Evolutionary conservation across 768 basidiomycete species (phyloP).

Genomic region (Leccinum fibrillosum): DNA sequence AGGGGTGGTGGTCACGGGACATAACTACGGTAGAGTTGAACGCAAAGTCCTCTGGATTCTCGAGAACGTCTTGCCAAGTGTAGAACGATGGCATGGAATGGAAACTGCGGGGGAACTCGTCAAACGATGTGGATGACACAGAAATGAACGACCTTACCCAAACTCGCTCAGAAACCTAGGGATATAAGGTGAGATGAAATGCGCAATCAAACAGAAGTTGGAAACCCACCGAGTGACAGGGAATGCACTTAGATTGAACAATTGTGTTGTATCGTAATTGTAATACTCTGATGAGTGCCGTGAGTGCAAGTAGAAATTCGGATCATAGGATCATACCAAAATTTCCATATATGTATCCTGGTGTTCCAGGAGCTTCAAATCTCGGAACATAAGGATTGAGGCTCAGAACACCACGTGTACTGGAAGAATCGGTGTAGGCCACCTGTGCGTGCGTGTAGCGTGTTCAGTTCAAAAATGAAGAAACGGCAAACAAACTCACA

Average conservation of each 20-base stretch:
- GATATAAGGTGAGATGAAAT: background rate
- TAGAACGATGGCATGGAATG: constrained; percentile 65
- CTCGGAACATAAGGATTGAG: too few species aligned
- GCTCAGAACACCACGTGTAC: too few species aligned
- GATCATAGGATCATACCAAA: too few species aligned
- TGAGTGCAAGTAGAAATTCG: constrained; percentile 33
- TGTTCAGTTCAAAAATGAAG: too few species aligned
- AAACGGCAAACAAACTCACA: constrained; percentile 24
- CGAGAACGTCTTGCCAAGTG: constrained; percentile 55
- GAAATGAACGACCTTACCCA: constrained; percentile 36
- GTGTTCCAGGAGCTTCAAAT: too few species aligned
- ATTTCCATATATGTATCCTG: too few species aligned
- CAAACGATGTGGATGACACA: background rate
- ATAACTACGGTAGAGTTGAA: constrained; percentile 58
- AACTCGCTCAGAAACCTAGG: constrained; percentile 57
- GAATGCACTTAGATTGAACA: constrained; percentile 53
- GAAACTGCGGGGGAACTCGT: constrained; percentile 35
- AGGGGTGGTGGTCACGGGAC: constrained; percentile 58
- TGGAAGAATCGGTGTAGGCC: too few species aligned
- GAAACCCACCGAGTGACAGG: constrained; percentile 42
- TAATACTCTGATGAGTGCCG: constrained; percentile 42
- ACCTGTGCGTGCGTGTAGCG: too few species aligned
- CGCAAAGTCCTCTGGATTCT: constrained; percentile 46
- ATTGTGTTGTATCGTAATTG: constrained; percentile 50
- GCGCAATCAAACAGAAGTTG: background rate